Percentiles rank a stretch among this genome's conserved stretches.
These are phyloP conservation scores for Xerocomus spinulosus DNA, from an alignment of 768 basidiomycete species.

Conservation along the genomic window DNA sequence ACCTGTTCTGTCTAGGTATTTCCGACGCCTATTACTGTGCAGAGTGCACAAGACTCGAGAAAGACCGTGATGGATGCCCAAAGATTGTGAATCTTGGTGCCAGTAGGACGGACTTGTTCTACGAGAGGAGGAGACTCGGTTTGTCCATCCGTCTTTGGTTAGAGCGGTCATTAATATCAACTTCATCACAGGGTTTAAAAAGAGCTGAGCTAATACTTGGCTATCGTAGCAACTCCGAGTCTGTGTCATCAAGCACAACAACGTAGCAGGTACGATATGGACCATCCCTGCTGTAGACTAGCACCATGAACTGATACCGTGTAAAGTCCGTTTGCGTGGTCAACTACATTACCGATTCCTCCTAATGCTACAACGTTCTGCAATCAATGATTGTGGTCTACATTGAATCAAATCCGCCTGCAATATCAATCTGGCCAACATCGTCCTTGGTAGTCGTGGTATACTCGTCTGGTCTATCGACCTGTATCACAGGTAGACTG, in stretches of 20 bases:
- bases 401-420: not conserved
- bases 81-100: constrained; percentile 98
- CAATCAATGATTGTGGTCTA: not conserved
- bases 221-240: not conserved
- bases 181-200: constrained; percentile 27
- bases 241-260: too few relatives aligned
- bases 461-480: constrained; percentile 3
- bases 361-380: not conserved
- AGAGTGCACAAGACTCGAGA: constrained; percentile 94
- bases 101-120: constrained; percentile 88
- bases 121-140: constrained; percentile 84
- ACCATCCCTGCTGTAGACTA: not conserved
- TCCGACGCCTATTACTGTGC: constrained; percentile 99
- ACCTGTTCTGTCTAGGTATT: constrained; percentile 56
- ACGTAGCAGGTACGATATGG: not conserved
- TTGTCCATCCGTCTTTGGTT: constrained; percentile 16
- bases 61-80: constrained; percentile 96
- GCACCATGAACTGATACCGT: not conserved
- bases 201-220: constrained; percentile 25
- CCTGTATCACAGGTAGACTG: constrained; percentile 47
- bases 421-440: constrained; percentile 1
- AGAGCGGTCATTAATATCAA: not conserved
- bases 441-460: not conserved
- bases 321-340: not conserved
- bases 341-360: not conserved